phyloP scores from a whole-genome alignment of 495 filamentous ascomycete species.

The Chaetomium cochliodes region DNA sequence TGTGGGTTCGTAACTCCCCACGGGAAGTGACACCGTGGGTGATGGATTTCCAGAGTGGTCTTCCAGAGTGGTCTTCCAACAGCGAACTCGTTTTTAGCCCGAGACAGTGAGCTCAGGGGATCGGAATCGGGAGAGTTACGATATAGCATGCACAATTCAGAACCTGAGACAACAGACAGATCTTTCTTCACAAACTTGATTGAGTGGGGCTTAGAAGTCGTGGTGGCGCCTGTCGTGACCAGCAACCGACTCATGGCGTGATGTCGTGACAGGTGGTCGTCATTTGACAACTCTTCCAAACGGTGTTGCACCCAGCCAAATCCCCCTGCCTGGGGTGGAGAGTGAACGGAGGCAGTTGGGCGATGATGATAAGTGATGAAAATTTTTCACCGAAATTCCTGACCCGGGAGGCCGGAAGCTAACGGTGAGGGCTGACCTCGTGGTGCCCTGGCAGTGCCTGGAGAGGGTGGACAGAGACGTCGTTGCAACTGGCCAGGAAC shows the following conservation, averaged over 20 bases:
- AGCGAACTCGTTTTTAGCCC: too few relatives aligned
- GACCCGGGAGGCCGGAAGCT: conserved; percentile 11
- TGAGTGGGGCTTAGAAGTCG: too few relatives aligned
- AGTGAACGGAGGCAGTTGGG: background rate
- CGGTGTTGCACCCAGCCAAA: background rate
- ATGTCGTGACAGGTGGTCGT: conserved; percentile 18
- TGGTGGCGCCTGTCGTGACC: too few relatives aligned
- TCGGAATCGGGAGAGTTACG: too few relatives aligned
- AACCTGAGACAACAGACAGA: too few relatives aligned
- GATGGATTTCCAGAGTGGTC: too few relatives aligned
- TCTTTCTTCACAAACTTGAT: too few relatives aligned
- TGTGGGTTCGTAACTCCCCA: too few relatives aligned
- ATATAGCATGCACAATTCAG: too few relatives aligned
- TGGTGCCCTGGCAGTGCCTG: background rate
- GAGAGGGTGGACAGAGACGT: background rate
- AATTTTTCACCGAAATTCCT: conserved; percentile 10
- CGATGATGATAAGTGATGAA: conserved; percentile 6
- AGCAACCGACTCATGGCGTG: conserved; percentile 23
- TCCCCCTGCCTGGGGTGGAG: background rate
- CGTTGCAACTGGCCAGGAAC: conserved; percentile 18
- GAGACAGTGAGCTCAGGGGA: too few relatives aligned
- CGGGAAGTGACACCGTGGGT: too few relatives aligned
- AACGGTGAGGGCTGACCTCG: background rate
- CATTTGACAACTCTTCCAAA: conserved; percentile 11
- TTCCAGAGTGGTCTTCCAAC: too few relatives aligned